These are phyloP conservation scores for Gentiana macrophylla DNA, from an alignment of 257 asterid genomes.

Conservation along the genomic window DNA sequence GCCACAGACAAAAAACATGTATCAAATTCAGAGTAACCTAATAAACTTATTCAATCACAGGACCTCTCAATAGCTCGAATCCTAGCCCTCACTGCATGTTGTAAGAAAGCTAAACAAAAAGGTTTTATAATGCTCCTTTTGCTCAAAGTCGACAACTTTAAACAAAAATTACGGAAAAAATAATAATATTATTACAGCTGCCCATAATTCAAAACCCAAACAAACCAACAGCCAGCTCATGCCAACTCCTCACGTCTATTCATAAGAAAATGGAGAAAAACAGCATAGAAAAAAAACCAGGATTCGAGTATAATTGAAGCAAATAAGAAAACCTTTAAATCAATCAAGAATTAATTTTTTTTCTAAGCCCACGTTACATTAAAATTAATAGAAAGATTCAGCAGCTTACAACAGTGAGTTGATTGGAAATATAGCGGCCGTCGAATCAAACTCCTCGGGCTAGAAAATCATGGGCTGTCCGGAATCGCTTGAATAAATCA, in stretches of 20 bases:
- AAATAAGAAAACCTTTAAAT: not conserved
- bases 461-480: slow-evolving; percentile 2
- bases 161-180: slow-evolving; percentile 15
- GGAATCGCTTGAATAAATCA: not conserved
- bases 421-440: slow-evolving; percentile 4
- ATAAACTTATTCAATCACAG: not conserved
- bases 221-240: slow-evolving; percentile 28
- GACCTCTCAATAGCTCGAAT: not conserved
- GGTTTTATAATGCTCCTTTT: not conserved
- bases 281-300: not conserved
- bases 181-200: not conserved
- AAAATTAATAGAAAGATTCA: not conserved
- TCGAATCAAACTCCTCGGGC: slow-evolving; percentile 18
- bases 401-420: no score
- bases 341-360: not conserved
- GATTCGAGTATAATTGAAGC: not conserved
- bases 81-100: slow-evolving; percentile 13
- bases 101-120: slow-evolving; percentile 2
- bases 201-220: slow-evolving; percentile 25
- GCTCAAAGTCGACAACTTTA: slow-evolving; percentile 2
- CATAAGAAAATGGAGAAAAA: not conserved
- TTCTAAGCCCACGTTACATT: slow-evolving; percentile 11
- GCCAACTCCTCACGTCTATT: slow-evolving; percentile 25
- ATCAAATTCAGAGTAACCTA: slow-evolving; percentile 2
- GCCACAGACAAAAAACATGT: not conserved